Base-by-base conservation (phyloP, 148 eudicot species). In the Camellia granthamiana region DNA sequence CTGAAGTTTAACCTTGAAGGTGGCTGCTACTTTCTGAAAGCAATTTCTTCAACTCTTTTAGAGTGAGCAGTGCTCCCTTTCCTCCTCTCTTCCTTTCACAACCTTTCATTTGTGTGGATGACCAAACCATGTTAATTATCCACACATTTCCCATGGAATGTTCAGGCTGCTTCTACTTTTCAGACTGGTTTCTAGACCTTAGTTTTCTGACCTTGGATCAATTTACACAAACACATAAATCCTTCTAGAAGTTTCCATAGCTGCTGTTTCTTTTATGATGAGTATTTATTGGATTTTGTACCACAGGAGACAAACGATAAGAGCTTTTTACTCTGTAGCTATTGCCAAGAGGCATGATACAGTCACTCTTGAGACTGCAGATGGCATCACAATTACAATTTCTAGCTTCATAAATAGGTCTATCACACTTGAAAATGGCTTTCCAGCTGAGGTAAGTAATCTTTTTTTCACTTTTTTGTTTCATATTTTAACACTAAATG, bases 391-490 rank as follows among this genome's bases (percentile, higher is more conserved):
- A 19, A 52, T 93, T 75, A 70, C 74, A 42, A 59, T 93, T 72
- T 80, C 75, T 70, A 89, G 93, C 59, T 79, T 78, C 69, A 81
- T 93, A 43, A 90, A 89, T 84, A 83, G 68, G 86, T 78, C 81
- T 59, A 88, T 81, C 69, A 81, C 95, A 30, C 82, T 78, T 68
- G 72, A 83, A 87, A 90, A 85, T 86, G 93, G 95, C 78, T 93
- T 86, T 85, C 64, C 93, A 5, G 62, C 78, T 42, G 85, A 89
- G 88, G 97, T 90, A 83, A 51, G 49, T 75, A 11, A 41, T 46
- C 54, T 18, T 74, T 5, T 30, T 49, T 46, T 63, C 19, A 19
- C 5, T 77, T 72, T 55, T 77, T 15, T 55, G 8, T 74, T 55
- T 11, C 30, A 41, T 8, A 38, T 41, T 58, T 74, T 15, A 21